Conservation (phyloP, 2,329 filamentous ascomycete species). For the Zymoseptoria crescenta region DNA sequence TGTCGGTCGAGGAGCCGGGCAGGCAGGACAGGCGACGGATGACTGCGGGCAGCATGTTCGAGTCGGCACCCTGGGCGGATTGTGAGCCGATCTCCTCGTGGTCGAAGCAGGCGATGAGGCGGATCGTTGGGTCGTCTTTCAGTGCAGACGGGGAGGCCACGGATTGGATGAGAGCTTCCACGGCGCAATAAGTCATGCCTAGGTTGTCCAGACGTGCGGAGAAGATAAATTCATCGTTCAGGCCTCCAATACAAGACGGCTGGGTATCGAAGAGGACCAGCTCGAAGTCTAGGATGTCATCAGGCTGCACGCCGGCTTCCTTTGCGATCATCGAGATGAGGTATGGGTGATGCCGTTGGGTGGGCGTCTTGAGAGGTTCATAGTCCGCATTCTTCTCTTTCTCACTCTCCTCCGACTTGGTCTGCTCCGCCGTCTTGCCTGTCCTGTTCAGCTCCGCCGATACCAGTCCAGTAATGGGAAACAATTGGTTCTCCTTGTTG, state of each 20-base stretch:
- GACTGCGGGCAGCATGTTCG: conserved; percentile 80
- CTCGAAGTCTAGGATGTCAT: conserved; percentile 85
- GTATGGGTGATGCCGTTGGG: conserved; percentile 80
- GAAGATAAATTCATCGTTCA: conserved; percentile 92
- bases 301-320: conserved; percentile 61
- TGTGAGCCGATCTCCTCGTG: conserved; percentile 94
- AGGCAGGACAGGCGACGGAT: conserved; percentile 79
- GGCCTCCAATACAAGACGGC: conserved; percentile 76
- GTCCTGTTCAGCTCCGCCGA: conserved; percentile 80
- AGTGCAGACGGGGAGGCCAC: conserved; percentile 57
- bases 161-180: conserved; percentile 77
- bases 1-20: conserved; percentile 49
- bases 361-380: conserved; percentile 66
- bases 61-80: conserved; percentile 88
- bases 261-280: conserved; percentile 96
- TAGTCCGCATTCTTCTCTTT: conserved; percentile 43
- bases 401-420: conserved; percentile 37
- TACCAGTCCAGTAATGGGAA: conserved; percentile 83
- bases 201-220: conserved; percentile 93
- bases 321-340: conserved; percentile 77
- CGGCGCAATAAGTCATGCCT: conserved; percentile 90
- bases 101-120: conserved; percentile 90
- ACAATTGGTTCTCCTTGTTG: conserved; percentile 94
- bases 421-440: conserved; percentile 44
- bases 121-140: conserved; percentile 70